Evolutionary conservation across 2,329 filamentous ascomycete genomes (phyloP).

Genomic region (Epicoccum nigrum): DNA sequence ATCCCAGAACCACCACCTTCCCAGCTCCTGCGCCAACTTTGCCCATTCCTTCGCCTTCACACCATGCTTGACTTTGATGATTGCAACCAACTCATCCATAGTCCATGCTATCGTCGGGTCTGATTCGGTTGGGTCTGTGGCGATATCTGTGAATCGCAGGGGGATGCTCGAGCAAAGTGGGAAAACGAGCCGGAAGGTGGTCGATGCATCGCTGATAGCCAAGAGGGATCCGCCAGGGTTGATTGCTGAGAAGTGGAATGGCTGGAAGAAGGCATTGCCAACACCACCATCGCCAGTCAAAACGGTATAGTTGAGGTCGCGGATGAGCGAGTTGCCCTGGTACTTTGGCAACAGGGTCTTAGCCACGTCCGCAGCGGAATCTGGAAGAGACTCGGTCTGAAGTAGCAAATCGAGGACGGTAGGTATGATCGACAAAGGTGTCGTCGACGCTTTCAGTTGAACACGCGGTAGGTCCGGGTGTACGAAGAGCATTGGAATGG

Average conservation of each 20-base stretch:
- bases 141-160: conserved; percentile 20
- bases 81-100: conserved; percentile 18
- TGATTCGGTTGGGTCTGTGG: conserved; percentile 17
- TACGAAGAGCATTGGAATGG: conserved; percentile 23
- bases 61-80: conserved; percentile 21
- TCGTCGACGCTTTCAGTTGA: conserved; percentile 22
- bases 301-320: conserved; percentile 19
- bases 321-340: conserved; percentile 23
- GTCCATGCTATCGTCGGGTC: conserved; percentile 23
- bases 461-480: conserved; percentile 22
- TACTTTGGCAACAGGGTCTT: conserved; percentile 18
- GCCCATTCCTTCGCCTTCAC: conserved; percentile 19
- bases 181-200: conserved; percentile 19
- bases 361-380: conserved; percentile 8
- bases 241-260: conserved; percentile 26
- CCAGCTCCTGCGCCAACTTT: conserved; percentile 19
- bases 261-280: conserved; percentile 19
- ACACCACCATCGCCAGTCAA: conserved; percentile 5
- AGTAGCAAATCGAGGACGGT: conserved; percentile 24
- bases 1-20: conserved; percentile 27
- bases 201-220: conserved; percentile 23
- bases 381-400: conserved; percentile 17
- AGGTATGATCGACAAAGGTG: conserved; percentile 23
- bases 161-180: conserved; percentile 25
- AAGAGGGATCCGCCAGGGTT: conserved; percentile 25